Evolutionary conservation across 1,139 yeast species (phyloP).

Genomic region (Blastobotrys elegans): DNA sequence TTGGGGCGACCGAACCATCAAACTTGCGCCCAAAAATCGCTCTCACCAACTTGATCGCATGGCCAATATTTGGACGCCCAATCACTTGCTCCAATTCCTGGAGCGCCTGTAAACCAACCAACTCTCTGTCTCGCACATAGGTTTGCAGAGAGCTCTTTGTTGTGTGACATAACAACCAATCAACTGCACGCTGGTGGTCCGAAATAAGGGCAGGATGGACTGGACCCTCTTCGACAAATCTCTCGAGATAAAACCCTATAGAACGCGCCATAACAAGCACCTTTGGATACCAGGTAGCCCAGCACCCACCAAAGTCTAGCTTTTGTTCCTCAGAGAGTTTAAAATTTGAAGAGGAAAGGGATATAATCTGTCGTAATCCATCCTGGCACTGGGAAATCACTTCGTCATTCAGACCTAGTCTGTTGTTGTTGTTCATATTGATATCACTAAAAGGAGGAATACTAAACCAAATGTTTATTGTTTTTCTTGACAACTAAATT

Average conservation of each 20-base stretch:
- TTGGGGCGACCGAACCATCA: neutral
- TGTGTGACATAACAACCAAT: neutral
- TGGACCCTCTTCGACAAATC: neutral
- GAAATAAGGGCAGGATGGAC: neutral
- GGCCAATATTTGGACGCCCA: neutral
- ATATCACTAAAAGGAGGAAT: neutral
- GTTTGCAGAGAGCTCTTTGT: neutral
- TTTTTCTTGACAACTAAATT: neutral
- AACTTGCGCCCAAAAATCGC: neutral
- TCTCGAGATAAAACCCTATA: neutral
- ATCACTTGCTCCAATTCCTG: neutral
- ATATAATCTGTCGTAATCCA: neutral
- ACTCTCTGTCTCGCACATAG: neutral
- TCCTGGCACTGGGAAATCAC: neutral
- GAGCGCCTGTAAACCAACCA: neutral
- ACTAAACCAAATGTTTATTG: neutral
- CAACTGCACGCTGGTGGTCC: neutral
- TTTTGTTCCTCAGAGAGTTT: neutral
- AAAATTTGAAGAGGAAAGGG: neutral
- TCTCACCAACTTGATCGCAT: neutral
- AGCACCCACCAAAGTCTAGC: neutral
- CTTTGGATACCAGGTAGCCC: neutral
- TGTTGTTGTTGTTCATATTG: neutral
- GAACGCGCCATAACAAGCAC: neutral
- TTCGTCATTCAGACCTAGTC: neutral